A percentile compares a stretch with the other conserved stretches of the same genome.
These are phyloP conservation scores for Mycena indigotica DNA, from an alignment of 768 basidiomycete species.

Conservation along the genomic window DNA sequence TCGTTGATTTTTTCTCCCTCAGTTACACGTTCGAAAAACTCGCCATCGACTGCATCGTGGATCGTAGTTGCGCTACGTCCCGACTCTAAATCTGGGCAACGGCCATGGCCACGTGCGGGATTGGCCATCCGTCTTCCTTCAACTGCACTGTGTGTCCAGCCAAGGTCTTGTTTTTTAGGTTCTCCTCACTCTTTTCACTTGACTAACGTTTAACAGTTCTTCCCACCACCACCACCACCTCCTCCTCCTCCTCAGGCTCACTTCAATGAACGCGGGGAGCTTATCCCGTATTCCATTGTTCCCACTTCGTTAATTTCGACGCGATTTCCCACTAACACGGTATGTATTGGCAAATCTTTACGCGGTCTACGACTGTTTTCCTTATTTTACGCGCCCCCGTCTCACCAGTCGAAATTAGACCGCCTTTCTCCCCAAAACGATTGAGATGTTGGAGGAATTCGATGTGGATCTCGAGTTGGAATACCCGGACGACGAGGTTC, in stretches of 20 bases:
- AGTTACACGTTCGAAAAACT: too few species aligned
- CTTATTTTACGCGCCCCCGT: too few species aligned
- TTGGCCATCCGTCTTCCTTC: conserved; percentile 8
- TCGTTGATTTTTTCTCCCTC: too few species aligned
- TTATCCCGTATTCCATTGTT: conserved; percentile 14
- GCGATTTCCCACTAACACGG: too few species aligned
- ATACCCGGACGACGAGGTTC: conserved; percentile 24
- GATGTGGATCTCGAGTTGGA: conserved; percentile 14
- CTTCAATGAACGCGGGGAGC: conserved; percentile 16
- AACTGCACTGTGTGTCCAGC: conserved; percentile 8
- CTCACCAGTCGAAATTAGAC: background rate
- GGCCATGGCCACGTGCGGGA: conserved; percentile 7
- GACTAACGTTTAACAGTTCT: too few species aligned
- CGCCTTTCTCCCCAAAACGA: background rate
- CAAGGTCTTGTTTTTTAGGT: background rate
- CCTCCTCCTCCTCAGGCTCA: background rate
- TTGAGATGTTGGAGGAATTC: conserved; percentile 8
- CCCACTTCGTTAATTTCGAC: too few species aligned
- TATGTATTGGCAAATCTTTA: too few species aligned
- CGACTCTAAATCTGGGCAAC: too few species aligned
- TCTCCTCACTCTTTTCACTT: background rate
- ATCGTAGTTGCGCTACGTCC: too few species aligned
- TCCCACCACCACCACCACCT: background rate
- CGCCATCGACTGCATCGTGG: too few species aligned
- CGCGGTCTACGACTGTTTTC: too few species aligned